Conservation (phyloP, 192 early-diverging fungal species). For the Dimargaris verticillata region DNA sequence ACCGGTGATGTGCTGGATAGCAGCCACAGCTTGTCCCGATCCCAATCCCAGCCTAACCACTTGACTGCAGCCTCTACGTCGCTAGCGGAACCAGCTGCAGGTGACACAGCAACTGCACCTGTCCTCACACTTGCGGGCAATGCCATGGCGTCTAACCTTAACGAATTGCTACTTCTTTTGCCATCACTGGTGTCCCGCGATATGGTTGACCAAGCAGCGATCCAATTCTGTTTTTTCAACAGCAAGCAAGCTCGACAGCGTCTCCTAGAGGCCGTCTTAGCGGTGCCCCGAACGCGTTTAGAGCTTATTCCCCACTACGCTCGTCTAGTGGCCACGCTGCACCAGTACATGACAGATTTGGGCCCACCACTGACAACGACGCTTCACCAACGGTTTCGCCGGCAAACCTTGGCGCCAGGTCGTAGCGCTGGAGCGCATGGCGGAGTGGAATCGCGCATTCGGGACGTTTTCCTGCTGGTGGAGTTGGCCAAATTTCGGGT, state of each 20-base stretch:
- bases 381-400: slow-evolving; percentile 31
- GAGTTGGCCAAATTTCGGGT: slow-evolving; percentile 91
- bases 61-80: too few species aligned
- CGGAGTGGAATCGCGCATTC: slow-evolving; percentile 19
- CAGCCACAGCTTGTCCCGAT: too few species aligned
- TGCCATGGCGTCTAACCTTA: slow-evolving; percentile 30
- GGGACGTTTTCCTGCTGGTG: slow-evolving; percentile 70
- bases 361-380: slow-evolving; percentile 47
- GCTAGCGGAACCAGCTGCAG: slow-evolving; percentile 1
- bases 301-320: slow-evolving; percentile 85
- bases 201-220: slow-evolving; percentile 72
- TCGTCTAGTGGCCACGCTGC: slow-evolving; percentile 72
- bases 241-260: slow-evolving; percentile 55
- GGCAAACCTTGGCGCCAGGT: slow-evolving; percentile 49
- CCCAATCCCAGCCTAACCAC: too few species aligned
- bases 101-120: slow-evolving; percentile 14
- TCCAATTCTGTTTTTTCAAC: slow-evolving; percentile 89
- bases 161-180: slow-evolving; percentile 53
- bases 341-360: slow-evolving; percentile 78
- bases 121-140: slow-evolving; percentile 10
- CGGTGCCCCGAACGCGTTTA: slow-evolving; percentile 61
- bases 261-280: slow-evolving; percentile 56
- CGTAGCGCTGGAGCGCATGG: slow-evolving; percentile 11
- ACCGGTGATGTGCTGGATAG: too few species aligned
- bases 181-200: slow-evolving; percentile 63